Conservation (phyloP, 805 yeast species). For the Wickerhamiella lipophila region DNA sequence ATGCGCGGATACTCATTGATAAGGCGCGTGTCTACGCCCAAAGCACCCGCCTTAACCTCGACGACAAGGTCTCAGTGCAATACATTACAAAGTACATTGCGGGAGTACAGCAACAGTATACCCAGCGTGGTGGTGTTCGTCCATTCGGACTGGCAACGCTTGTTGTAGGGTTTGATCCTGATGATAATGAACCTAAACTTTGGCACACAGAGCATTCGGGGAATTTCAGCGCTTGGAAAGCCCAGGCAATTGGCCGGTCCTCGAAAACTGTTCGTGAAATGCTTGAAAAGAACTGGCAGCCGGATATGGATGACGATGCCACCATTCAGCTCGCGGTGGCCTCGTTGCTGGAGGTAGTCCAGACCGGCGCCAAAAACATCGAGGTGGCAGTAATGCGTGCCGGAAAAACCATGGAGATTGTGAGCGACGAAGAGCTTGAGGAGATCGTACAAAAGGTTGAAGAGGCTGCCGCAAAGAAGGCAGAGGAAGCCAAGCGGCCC, state of each 20-base stretch:
- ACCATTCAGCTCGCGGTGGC: conserved; percentile 73
- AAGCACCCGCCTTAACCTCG: conserved; percentile 83
- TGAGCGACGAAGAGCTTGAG: conserved; percentile 61
- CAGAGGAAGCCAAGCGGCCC: conserved; percentile 38
- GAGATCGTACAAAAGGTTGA: conserved; percentile 70
- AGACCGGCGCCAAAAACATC: conserved; percentile 93
- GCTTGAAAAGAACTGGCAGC: conserved; percentile 72
- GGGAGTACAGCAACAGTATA: conserved; percentile 93
- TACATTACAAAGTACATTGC: conserved; percentile 90
- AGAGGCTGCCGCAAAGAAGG: conserved; percentile 74
- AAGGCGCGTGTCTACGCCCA: conserved; percentile 96
- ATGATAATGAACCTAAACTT: conserved; percentile 65
- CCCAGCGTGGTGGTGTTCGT: conserved; percentile 97
- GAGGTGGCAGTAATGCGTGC: conserved; percentile 83
- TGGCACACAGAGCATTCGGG: conserved; percentile 97
- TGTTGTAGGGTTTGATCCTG: conserved; percentile 89
- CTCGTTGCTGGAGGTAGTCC: conserved; percentile 87
- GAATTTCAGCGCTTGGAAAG: conserved; percentile 94
- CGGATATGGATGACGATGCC: conserved; percentile 48
- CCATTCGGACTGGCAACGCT: conserved; percentile 95
- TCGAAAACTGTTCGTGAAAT: conserved; percentile 92
- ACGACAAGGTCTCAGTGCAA: conserved; percentile 84
- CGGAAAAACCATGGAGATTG: conserved; percentile 40
- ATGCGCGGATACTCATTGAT: conserved; percentile 87
- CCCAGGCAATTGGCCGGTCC: conserved; percentile 91